phyloP scores from a whole-genome alignment of 2,329 filamentous ascomycete species.

The Paecilomyces niveus region DNA sequence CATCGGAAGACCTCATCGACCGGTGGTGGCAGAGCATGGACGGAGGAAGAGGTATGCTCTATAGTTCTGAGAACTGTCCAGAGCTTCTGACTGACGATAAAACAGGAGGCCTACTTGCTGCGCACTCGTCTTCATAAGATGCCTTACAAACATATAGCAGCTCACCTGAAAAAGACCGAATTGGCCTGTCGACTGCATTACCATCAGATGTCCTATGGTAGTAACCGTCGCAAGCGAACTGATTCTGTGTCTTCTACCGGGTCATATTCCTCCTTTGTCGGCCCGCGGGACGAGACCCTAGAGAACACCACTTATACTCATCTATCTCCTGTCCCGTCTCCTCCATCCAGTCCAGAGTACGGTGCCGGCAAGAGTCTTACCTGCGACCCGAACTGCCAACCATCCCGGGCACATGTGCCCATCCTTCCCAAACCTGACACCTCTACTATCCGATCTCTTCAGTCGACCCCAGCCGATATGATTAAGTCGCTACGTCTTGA shows the following conservation, averaged over 20 bases:
- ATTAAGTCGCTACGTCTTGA: slow-evolving; percentile 48
- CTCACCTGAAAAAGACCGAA: slow-evolving; percentile 80
- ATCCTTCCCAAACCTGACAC: slow-evolving; percentile 25
- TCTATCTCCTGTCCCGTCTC: slow-evolving; percentile 45
- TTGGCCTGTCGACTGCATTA: slow-evolving; percentile 81
- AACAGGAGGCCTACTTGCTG: slow-evolving; percentile 74
- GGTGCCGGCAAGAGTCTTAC: slow-evolving; percentile 1
- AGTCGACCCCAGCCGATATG: slow-evolving; percentile 16
- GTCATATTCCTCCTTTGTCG: slow-evolving; percentile 34
- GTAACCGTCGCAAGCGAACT: slow-evolving; percentile 70
- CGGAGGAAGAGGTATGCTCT: slow-evolving; percentile 67
- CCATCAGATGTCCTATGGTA: slow-evolving; percentile 76
- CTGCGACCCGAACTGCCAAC: slow-evolving; percentile 4
- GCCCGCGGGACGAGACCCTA: slow-evolving; percentile 16
- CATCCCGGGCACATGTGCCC: slow-evolving; percentile 20
- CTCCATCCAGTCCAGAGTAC: slow-evolving; percentile 17
- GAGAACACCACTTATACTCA: slow-evolving; percentile 22
- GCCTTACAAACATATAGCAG: slow-evolving; percentile 85
- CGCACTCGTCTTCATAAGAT: slow-evolving; percentile 81
- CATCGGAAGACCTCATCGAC: slow-evolving; percentile 58
- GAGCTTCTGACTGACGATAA: background rate
- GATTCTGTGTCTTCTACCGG: slow-evolving; percentile 59
- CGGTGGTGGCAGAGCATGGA: slow-evolving; percentile 74
- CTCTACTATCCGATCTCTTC: slow-evolving; percentile 36
- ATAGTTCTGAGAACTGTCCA: background rate